A percentile compares a stretch with the other conserved stretches of the same genome.
phyloP scores from a whole-genome alignment of 768 basidiomycete genomes.

The Boletellus ananiceps region DNA sequence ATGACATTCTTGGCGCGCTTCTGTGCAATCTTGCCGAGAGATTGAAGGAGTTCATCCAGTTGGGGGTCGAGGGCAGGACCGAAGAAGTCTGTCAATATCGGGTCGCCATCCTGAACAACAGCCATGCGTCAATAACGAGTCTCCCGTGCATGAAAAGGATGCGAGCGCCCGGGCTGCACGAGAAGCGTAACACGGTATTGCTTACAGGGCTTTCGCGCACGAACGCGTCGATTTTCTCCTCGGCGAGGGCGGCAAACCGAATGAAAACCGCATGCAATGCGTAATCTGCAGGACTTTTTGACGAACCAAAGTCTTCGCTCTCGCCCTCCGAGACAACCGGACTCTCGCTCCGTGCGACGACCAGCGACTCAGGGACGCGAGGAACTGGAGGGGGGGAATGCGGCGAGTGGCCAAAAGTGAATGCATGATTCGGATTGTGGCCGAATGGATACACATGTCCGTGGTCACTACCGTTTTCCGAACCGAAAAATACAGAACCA shows the following conservation, averaged over 20 bases:
- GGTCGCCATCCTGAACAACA: slow-evolving; percentile 58
- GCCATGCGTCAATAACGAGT: slow-evolving; percentile 1
- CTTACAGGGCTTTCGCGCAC: slow-evolving; percentile 65
- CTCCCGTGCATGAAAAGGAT: neutral
- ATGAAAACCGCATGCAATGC: slow-evolving; percentile 87
- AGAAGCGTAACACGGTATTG: neutral
- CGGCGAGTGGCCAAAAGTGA: slow-evolving; percentile 25
- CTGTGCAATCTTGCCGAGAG: slow-evolving; percentile 81
- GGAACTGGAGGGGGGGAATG: slow-evolving; percentile 77
- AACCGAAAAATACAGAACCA: slow-evolving; percentile 66
- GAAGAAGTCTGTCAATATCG: slow-evolving; percentile 59
- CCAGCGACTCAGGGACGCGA: slow-evolving; percentile 62
- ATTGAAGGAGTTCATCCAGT: slow-evolving; percentile 82
- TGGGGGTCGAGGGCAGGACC: slow-evolving; percentile 69
- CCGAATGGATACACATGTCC: slow-evolving; percentile 40
- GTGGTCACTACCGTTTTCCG: slow-evolving; percentile 69
- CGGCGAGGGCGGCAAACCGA: slow-evolving; percentile 75
- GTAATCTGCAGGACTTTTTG: slow-evolving; percentile 82
- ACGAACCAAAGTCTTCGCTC: slow-evolving; percentile 56
- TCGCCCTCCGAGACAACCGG: slow-evolving; percentile 57
- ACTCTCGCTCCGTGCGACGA: slow-evolving; percentile 48
- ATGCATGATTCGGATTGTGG: slow-evolving; percentile 24
- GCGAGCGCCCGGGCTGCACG: neutral
- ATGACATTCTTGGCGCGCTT: slow-evolving; percentile 81
- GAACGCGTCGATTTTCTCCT: slow-evolving; percentile 74